phyloP scores from a whole-genome alignment of 1,284 basidiomycete genomes.

The Cutaneotrichosporon dermatis region DNA sequence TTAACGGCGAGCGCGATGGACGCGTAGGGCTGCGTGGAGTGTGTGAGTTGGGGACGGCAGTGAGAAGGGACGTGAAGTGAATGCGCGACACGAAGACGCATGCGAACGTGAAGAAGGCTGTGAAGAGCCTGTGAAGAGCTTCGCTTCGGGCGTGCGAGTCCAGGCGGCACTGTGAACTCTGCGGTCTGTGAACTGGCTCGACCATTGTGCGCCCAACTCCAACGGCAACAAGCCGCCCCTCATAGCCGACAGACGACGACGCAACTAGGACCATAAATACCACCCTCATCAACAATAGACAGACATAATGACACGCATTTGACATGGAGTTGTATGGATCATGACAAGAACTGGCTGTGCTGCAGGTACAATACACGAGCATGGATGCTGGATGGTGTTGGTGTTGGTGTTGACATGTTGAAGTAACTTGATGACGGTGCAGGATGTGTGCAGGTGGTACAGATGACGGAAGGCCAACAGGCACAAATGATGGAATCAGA shows the following conservation, averaged over 20 bases:
- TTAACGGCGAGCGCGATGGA: slow-evolving; percentile 44
- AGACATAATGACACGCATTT: not conserved
- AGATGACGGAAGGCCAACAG: not conserved
- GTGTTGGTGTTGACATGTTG: too few species aligned
- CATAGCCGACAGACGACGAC: too few species aligned
- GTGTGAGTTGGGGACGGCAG: not conserved
- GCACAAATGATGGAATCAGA: not conserved
- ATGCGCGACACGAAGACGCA: not conserved
- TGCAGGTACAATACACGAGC: not conserved
- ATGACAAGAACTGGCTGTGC: not conserved
- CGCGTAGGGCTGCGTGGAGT: not conserved
- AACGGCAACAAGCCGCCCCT: too few species aligned
- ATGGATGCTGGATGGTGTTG: too few species aligned
- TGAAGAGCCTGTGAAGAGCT: too few species aligned
- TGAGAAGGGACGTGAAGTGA: too few species aligned
- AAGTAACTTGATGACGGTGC: not conserved
- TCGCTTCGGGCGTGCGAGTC: too few species aligned
- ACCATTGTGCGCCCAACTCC: too few species aligned
- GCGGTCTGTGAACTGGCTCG: too few species aligned
- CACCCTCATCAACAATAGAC: too few species aligned
- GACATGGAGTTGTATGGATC: not conserved
- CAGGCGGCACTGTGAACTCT: too few species aligned
- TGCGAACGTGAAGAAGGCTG: not conserved
- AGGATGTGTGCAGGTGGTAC: slow-evolving; percentile 2
- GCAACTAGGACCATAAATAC: too few species aligned